These are phyloP conservation scores for Novymonas esmeraldas DNA, from an alignment of 208 protist genomes.

Conservation along the genomic window DNA sequence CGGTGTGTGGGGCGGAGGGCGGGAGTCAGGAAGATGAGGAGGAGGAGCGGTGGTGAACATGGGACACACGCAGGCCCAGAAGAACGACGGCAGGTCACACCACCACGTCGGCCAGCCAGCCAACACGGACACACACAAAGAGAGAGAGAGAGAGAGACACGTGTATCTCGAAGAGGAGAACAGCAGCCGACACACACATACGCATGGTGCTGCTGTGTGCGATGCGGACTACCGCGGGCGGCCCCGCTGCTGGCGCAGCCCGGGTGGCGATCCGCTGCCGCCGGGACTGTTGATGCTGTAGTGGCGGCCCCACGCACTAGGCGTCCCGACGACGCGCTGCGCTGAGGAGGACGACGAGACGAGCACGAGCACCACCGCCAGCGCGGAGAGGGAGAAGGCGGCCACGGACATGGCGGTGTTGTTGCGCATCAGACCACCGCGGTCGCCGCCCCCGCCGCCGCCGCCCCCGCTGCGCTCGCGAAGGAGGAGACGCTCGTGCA, in stretches of 20 bases:
- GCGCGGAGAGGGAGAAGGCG: neutral
- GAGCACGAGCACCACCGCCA: neutral
- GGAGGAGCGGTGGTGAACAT: no score
- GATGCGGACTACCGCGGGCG: neutral
- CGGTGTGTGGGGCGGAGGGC: no score
- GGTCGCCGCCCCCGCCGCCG: neutral
- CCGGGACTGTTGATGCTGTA: neutral
- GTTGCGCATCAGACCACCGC: neutral
- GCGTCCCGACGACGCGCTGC: neutral
- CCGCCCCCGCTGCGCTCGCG: neutral
- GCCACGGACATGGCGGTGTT: neutral
- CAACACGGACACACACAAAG: no score
- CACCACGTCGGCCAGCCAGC: no score
- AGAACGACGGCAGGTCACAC: no score
- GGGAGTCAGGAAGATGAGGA: no score
- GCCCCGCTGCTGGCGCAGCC: constrained; percentile 5
- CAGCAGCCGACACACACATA: no score
- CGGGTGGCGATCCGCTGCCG: neutral
- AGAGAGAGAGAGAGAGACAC: no score
- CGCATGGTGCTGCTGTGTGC: no score
- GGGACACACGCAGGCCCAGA: no score
- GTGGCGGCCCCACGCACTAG: neutral
- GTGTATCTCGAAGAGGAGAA: no score
- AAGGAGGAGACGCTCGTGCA: constrained; percentile 12
- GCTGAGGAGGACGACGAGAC: neutral